Conservation (phyloP, 768 basidiomycete genomes). For the Boletus edulis region DNA sequence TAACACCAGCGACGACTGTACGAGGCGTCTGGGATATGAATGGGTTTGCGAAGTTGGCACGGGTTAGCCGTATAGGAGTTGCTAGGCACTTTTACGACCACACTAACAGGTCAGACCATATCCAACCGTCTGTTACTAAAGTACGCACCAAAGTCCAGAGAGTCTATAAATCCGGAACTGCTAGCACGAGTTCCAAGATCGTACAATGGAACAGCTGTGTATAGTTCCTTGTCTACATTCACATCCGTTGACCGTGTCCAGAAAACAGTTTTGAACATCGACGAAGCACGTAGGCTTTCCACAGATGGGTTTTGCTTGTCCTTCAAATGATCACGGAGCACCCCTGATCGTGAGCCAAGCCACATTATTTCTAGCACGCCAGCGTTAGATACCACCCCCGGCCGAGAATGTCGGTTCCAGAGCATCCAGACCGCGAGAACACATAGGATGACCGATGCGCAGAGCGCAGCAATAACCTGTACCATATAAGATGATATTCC, state of each 20-base stretch:
- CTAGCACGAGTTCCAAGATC: not conserved
- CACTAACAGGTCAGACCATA: not conserved
- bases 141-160: not conserved
- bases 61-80: not conserved
- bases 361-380: not conserved
- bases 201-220: not conserved
- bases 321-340: not conserved
- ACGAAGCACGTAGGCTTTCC: not conserved
- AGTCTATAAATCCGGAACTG: not conserved
- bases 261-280: not conserved
- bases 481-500: not conserved
- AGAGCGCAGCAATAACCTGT: not conserved
- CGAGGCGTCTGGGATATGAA: not conserved
- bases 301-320: not conserved
- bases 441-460: not conserved
- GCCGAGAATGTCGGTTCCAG: not conserved
- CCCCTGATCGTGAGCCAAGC: not conserved
- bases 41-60: not conserved
- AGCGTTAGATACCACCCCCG: not conserved
- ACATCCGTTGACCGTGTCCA: not conserved
- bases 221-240: no score
- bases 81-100: not conserved
- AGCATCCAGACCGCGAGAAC: not conserved
- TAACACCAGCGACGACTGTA: not conserved
- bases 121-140: not conserved